Base-by-base conservation (phyloP, 129 eudicot species). In the Flaveria bidentis region DNA sequence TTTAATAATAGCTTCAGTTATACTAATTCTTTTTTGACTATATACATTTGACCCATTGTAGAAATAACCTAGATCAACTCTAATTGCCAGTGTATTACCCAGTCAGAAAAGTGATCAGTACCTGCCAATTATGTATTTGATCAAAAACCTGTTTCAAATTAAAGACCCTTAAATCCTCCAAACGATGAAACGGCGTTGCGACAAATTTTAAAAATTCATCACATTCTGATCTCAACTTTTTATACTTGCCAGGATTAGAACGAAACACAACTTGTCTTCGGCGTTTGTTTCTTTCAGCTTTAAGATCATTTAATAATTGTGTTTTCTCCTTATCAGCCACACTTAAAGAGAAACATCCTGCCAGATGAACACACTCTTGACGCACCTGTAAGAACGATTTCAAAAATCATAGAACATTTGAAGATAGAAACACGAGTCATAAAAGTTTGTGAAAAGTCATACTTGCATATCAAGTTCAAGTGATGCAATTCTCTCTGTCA, bases 391-490 rank as follows among this genome's bases (percentile, higher is more conserved):
- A 30, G 28, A 64, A 56, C 33, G 36, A 70, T 39, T 66, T 55
- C 30, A 80, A 80, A 16, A 52, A 74, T 73, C 45, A 25, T 23
- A 73, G 51, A 70, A 58, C 15, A 56, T 45, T 45, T 39, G 8
- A 71, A 20, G 66, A 22, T 30, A 50, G 26, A 45, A 18, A 10
- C 3, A 22, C 1, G 33, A 16, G 14, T 3, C 12, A 44, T 2
- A 33, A 13, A 26, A 13, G 13, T 53, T 50, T 57, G 36, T 13
- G 14, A 46, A 6, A 20, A 60, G 46, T 39, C 58, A 5, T 84
- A 94, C 97, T 92, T 95, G 78, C 58, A 82, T 83, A 79, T 95
- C 99, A 23, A 86, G 85, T 82, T 88, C 84, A 83, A 95, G 94
- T 16, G 87, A 82, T 15, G 85, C 79, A 74, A 92, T 91, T 84